Evolutionary conservation across 495 filamentous ascomycete genomes (phyloP), one percentile per base, ranked within the genome.

Genomic region (Geopyxis carbonaria): DNA sequence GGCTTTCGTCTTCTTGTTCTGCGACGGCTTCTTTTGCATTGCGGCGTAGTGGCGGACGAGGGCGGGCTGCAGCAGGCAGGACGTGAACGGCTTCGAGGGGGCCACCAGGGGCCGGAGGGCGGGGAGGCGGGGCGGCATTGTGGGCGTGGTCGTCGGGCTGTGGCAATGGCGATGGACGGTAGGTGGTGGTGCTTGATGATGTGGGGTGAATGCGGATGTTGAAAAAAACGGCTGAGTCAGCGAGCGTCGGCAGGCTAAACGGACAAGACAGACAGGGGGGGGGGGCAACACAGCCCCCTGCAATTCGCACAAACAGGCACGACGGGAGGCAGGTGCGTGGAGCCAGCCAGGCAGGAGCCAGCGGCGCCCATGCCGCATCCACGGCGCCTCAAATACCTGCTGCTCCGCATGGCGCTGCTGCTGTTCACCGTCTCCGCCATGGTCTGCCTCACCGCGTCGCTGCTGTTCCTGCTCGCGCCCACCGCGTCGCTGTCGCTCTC

Each of bases 1-100:
- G 58, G 79, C 82, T 60, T 73, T 77, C 52, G 69, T 69, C 59
- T 77, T 73, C 59, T 72, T 32, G 22, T 31, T 41, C 28, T 1
- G 13, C 67, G 33, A 57, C 56, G 49, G 64, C 46, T 65, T 55
- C 57, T 62, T 58, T 55, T 63, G 34, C n/a, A 34, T 38, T 2
- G 47, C 24, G 33, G 47, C 43, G 23, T 41, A 41, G 23, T 13
- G 13, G 22, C 37, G 37, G 38, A 35, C 6, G n/a, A n/a, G n/a
- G n/a, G n/a, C n/a, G n/a, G n/a, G n/a, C 18, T 41, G 37, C 8
- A 22, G 24, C 15, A 32, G 29, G 30, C 29, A 13, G 32, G 10
- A 4, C 20, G 37, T 9, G 21, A 31, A 22, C 37, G 10, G 8
- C 7, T 9, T 19, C 5, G 28, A 15, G 15, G 8, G 25, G 31